Evolutionary conservation across 352 stramenopile genomes (phyloP).

Genomic region (Globisporangium nunn): DNA sequence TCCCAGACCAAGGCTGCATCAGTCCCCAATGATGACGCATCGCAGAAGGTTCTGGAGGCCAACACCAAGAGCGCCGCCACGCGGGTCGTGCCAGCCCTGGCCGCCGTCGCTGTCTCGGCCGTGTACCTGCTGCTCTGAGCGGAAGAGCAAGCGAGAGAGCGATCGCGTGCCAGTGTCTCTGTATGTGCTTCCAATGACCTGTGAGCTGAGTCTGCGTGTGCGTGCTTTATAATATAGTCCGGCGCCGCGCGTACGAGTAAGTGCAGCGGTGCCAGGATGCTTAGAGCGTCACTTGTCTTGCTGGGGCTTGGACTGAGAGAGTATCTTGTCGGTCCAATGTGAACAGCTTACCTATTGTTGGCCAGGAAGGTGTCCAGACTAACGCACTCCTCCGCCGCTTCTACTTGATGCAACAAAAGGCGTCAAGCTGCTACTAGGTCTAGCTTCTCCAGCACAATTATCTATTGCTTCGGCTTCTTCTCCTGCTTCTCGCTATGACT

Average conservation of each 20-base stretch:
- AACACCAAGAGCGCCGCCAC: conserved; percentile 30
- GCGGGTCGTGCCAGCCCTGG: conserved; percentile 20
- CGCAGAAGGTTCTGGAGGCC: conserved; percentile 21
- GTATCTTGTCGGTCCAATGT: too few species aligned
- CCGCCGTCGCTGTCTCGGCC: conserved; percentile 24
- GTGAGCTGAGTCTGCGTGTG: not conserved
- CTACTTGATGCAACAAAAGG: too few species aligned
- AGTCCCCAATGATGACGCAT: conserved; percentile 3
- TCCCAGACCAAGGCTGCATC: conserved; percentile 13
- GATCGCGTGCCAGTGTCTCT: conserved; percentile 1
- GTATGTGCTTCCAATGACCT: not conserved
- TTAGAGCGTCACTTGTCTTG: not conserved
- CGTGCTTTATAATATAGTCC: conserved; percentile 3
- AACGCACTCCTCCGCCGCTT: not conserved
- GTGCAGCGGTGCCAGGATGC: not conserved
- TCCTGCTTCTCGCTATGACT: not conserved
- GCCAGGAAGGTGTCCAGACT: not conserved
- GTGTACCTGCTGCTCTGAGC: conserved; percentile 42
- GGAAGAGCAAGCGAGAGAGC: not conserved
- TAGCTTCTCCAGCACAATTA: not conserved
- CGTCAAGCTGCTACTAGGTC: too few species aligned
- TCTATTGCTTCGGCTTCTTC: not conserved
- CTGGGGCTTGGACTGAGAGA: not conserved
- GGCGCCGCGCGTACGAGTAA: not conserved
- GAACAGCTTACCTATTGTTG: too few species aligned